Conservation (phyloP, 768 basidiomycete genomes). For the Candolleomyces aberdarensis region DNA sequence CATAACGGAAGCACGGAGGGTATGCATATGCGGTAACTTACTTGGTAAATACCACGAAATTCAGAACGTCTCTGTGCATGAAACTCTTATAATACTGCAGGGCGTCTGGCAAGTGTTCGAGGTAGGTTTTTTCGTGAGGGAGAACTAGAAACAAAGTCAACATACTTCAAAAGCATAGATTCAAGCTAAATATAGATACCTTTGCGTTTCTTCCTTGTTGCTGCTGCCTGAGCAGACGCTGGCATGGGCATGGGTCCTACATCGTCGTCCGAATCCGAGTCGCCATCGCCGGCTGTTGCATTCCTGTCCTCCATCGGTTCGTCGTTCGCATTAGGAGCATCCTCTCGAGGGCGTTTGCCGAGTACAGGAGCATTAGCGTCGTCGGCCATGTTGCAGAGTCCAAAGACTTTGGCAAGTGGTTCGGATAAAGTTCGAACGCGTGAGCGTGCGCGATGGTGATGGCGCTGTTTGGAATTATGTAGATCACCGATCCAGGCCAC, state of each 20-base stretch:
- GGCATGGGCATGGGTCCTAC: conserved; percentile 89
- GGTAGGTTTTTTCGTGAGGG: conserved; percentile 88
- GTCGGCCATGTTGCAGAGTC: conserved; percentile 22
- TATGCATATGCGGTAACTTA: conserved; percentile 29
- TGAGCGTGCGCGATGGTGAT: neutral
- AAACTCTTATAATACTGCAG: conserved; percentile 97
- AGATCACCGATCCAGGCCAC: neutral
- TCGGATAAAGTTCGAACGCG: neutral
- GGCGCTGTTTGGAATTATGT: neutral
- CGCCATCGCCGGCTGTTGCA: conserved; percentile 29
- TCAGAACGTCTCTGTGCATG: conserved; percentile 94
- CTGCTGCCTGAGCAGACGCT: conserved; percentile 35
- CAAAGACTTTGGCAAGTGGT: neutral
- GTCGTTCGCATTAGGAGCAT: conserved; percentile 17
- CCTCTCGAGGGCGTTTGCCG: conserved; percentile 57
- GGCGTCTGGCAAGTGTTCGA: conserved; percentile 87
- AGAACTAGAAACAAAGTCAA: conserved; percentile 52
- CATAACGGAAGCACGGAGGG: neutral
- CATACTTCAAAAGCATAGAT: no score
- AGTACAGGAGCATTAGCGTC: conserved; percentile 49
- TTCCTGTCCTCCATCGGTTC: conserved; percentile 23
- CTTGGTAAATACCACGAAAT: conserved; percentile 88
- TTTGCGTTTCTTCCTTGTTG: conserved; percentile 68
- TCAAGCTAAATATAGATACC: conserved; percentile 39
- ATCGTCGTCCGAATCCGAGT: conserved; percentile 68